phyloP scores from a whole-genome alignment of 2,329 filamentous ascomycete species.

The Botrytis deweyae region DNA sequence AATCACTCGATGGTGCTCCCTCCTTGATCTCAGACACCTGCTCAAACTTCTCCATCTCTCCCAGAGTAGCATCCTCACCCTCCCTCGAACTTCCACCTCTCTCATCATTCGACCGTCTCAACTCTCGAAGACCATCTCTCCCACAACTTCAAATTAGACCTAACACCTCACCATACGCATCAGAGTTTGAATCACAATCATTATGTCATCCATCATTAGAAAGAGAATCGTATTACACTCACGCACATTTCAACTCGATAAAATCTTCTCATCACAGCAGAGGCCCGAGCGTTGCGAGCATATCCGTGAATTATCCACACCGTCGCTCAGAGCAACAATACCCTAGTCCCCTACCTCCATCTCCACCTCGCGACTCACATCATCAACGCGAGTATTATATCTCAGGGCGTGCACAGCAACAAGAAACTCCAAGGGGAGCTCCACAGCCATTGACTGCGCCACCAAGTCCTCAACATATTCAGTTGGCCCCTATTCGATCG shows the following conservation, averaged over 20 bases:
- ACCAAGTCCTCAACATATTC: slow-evolving; percentile 33
- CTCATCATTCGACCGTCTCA: slow-evolving; percentile 24
- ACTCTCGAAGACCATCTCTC: slow-evolving; percentile 36
- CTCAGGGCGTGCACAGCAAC: slow-evolving; percentile 28
- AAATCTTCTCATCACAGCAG: slow-evolving; percentile 27
- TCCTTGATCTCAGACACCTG: slow-evolving; percentile 70
- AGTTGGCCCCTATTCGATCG: slow-evolving; percentile 37
- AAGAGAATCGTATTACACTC: slow-evolving; percentile 25
- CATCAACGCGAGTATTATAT: slow-evolving; percentile 13
- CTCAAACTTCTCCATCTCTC: slow-evolving; percentile 62
- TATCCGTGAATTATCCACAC: slow-evolving; percentile 10
- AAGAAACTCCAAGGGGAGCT: slow-evolving; percentile 25
- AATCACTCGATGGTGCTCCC: slow-evolving; percentile 59
- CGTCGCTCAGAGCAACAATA: slow-evolving; percentile 21
- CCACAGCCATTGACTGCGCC: slow-evolving; percentile 34
- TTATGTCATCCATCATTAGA: slow-evolving; percentile 27
- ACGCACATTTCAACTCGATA: slow-evolving; percentile 7
- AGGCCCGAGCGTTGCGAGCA: slow-evolving; percentile 25
- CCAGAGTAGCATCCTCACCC: slow-evolving; percentile 40
- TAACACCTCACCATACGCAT: slow-evolving; percentile 16
- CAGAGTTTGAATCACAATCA: slow-evolving; percentile 13
- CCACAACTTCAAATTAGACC: slow-evolving; percentile 34
- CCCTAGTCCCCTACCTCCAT: slow-evolving; percentile 22
- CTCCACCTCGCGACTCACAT: slow-evolving; percentile 23
- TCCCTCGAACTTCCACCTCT: slow-evolving; percentile 38